Conservation (phyloP, 2,329 filamentous ascomycete genomes). For the Didymella lethalis region DNA sequence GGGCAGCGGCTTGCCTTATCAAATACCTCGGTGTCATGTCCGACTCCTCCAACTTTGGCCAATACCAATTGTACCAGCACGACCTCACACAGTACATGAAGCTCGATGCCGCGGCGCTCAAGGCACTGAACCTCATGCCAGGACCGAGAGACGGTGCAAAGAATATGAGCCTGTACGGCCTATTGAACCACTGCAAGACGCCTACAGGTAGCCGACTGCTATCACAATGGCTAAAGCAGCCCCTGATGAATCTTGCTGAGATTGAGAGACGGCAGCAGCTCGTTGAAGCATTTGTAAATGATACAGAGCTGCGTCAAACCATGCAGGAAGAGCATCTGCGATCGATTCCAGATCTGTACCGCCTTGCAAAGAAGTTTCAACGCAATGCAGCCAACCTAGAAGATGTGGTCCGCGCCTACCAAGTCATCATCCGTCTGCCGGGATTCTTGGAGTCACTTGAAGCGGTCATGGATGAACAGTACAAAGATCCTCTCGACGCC, state of each 20-base stretch:
- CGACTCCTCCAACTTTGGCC: conserved; percentile 92
- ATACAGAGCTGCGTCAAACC: conserved; percentile 91
- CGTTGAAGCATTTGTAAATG: conserved; percentile 91
- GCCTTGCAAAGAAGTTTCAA: conserved; percentile 93
- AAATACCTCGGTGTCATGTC: conserved; percentile 92
- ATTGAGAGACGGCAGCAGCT: conserved; percentile 93
- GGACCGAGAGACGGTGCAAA: conserved; percentile 94
- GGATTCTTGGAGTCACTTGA: conserved; percentile 90
- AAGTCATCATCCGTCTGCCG: conserved; percentile 89
- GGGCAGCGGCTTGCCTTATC: conserved; percentile 89
- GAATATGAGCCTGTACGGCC: conserved; percentile 93
- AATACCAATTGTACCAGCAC: conserved; percentile 97
- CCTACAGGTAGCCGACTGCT: conserved; percentile 88
- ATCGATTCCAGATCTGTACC: conserved; percentile 91
- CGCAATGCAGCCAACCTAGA: conserved; percentile 89
- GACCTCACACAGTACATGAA: conserved; percentile 98
- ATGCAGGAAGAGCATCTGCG: conserved; percentile 97
- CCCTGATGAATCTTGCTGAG: conserved; percentile 86
- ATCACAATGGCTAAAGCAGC: conserved; percentile 97
- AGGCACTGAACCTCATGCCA: conserved; percentile 96
- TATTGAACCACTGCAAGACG: conserved; percentile 98
- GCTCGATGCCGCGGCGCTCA: conserved; percentile 90
- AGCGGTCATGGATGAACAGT: conserved; percentile 92
- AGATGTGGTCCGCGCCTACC: conserved; percentile 94
- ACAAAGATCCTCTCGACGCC: conserved; percentile 83